These are phyloP conservation scores for Nakazawaea peltata DNA, from an alignment of 805 yeast species.

Conservation along the genomic window DNA sequence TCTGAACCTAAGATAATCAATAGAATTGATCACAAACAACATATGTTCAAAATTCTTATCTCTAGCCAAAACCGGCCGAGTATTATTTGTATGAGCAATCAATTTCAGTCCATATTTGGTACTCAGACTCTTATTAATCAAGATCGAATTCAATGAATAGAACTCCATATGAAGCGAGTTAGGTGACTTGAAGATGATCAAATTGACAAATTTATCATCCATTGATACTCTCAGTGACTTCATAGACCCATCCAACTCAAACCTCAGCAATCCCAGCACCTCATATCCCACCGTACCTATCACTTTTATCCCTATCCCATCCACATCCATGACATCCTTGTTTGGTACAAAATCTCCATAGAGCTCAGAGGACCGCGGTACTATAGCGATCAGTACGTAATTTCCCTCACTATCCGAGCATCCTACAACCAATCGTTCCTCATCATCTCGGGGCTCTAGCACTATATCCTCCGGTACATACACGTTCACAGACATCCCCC, in stretches of 20 bases:
- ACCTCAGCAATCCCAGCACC: too few species aligned
- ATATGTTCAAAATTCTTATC: slow-evolving; percentile 2
- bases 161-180: slow-evolving; percentile 64
- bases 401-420: slow-evolving; percentile 16
- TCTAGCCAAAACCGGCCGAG: not conserved
- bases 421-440: slow-evolving; percentile 17
- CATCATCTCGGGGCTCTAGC: slow-evolving; percentile 6
- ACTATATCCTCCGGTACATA: slow-evolving; percentile 5
- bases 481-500: slow-evolving; percentile 4
- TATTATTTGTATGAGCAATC: slow-evolving; percentile 10
- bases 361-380: slow-evolving; percentile 9
- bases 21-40: slow-evolving; percentile 10
- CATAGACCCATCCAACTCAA: too few species aligned
- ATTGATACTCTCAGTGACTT: too few species aligned
- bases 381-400: slow-evolving; percentile 18
- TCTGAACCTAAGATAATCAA: slow-evolving; percentile 6
- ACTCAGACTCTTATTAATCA: slow-evolving; percentile 25
- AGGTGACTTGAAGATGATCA: slow-evolving; percentile 66
- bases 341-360: too few species aligned
- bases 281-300: slow-evolving; percentile 20
- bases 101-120: slow-evolving; percentile 13
- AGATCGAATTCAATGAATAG: slow-evolving; percentile 56
- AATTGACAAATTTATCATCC: slow-evolving; percentile 12
- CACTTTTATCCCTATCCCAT: slow-evolving; percentile 16
- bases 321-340: slow-evolving; percentile 6